phyloP scores from a whole-genome alignment of 441 rosid genomes.

The Erodium texanum region DNA sequence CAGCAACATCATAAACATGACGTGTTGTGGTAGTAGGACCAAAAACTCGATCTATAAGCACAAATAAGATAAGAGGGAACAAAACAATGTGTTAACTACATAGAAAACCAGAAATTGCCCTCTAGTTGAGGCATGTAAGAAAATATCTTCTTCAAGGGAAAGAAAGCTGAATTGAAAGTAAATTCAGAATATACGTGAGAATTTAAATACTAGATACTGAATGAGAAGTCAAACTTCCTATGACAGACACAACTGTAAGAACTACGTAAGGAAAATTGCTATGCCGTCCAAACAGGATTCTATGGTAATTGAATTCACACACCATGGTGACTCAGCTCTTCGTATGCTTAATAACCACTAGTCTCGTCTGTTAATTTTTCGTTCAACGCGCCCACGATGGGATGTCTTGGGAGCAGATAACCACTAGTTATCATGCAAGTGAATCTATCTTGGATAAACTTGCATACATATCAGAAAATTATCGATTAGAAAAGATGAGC shows the following conservation, averaged over 20 bases:
- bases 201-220: not conserved
- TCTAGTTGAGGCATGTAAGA: not conserved
- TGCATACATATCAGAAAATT: not conserved
- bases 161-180: not conserved
- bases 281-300: not conserved
- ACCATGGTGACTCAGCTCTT: not conserved
- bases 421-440: too few species aligned
- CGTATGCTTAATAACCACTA: not conserved
- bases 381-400: too few species aligned
- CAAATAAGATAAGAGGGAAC: constrained; percentile 16
- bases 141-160: not conserved
- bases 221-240: not conserved
- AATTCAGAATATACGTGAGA: not conserved
- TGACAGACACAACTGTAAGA: too few species aligned
- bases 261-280: too few species aligned
- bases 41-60: constrained; percentile 74
- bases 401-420: too few species aligned
- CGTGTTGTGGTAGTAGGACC: constrained; percentile 99
- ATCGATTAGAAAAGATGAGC: not conserved
- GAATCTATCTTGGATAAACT: too few species aligned
- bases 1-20: constrained; percentile 94
- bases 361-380: not conserved
- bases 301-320: not conserved
- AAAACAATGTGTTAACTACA: constrained; percentile 11
- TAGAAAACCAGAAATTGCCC: not conserved